Evolutionary conservation across 306 rosid genomes (phyloP), one percentile per base, ranked within the genome.

Genomic region (Medicago arabica): DNA sequence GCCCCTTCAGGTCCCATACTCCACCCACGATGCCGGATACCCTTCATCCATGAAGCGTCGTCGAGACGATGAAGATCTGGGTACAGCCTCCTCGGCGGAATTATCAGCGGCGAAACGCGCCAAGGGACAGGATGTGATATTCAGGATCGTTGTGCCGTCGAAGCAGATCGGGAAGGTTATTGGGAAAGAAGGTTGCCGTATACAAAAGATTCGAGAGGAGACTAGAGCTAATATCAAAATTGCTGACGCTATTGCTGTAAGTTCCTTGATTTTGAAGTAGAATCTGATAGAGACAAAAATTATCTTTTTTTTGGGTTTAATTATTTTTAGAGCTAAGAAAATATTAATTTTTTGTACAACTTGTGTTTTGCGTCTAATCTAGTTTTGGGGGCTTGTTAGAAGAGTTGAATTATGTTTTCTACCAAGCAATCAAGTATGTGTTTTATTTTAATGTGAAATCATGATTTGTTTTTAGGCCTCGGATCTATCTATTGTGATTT

Each of bases 111-210:
- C 93, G 8, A 91, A 90, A 84, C 86, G 90, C 75, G 89, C 71
- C 1, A 84, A 84, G 79, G 88, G 85, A 2, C 96, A 89, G 67
- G 97, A 94, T 76, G 97, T 92, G 47, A 84, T 90, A 17, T 92
- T 94, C 73, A 79, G 98, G 86, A 89, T 91, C 68, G 84, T 94
- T 1, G 96, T 88, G 31, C 98, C 98, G 39, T 87, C 97, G 46
- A 79, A 82, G 82, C 98, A 91, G 95, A 94, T 94, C 86, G 98
- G 97, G 21, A 94, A 94, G 86, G 98, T 94, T 36, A 94, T 94
- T 9, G 98, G 98, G 15, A 94, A 90, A 78, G 95, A 87, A 53
- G 98, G 98, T 34, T 88, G 89, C 69, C 87, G 96, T 75, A 90
- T 94, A 13, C 94, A 87, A 87, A 94, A 68, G 90, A 90, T 94